Base-by-base conservation (phyloP, 345 rosid species). In the Boechera retrofracta region DNA sequence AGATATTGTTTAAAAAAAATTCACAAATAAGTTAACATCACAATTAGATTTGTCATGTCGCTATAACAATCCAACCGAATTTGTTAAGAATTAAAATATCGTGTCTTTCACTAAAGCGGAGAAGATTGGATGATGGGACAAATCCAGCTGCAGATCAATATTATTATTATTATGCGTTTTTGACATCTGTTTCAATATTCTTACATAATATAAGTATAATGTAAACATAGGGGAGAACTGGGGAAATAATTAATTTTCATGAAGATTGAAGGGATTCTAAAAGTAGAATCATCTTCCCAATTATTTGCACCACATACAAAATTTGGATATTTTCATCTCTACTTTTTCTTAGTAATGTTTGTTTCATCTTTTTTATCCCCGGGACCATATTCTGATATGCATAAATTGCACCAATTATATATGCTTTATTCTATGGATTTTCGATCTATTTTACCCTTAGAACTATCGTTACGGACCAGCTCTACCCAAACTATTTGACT, bases 261-360 rank as follows among this genome's bases (percentile, higher is more conserved):
- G 6, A 33, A 33, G 36, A 33, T 1, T 13, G 68, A 68, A 39
- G 8, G 5, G 48, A 69, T 69, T 41, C 36, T 42, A 69, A 59
- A 69, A 33, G 55, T 69, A 69, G 52, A 70, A 77, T 63, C 80
- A 44, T 31, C 72, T 55, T 55, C 65, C 39, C 72, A 15, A 56
- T 44, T 56, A 66, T 70, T 47, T 70, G 60, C 65, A 64, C 66
- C 66, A 36, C 66, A 47, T 54, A 61, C 29, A 70, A 56, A 67
- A 7, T 0, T 36, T 58, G 48, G 69, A 60, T 60, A 68, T 52
- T 47, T 45, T 49, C 36, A 0, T 67, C 61, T 58, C 26, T 39
- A 31, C 39, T 36, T 53, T 60, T n/a, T 29, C 32, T 69, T 26
- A 32, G 56, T 52, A 69, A 24, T 54, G 44, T 62, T 60, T 60